These are phyloP conservation scores for Thecamonas trahens DNA, from an alignment of 78 protist species.

Conservation along the genomic window DNA sequence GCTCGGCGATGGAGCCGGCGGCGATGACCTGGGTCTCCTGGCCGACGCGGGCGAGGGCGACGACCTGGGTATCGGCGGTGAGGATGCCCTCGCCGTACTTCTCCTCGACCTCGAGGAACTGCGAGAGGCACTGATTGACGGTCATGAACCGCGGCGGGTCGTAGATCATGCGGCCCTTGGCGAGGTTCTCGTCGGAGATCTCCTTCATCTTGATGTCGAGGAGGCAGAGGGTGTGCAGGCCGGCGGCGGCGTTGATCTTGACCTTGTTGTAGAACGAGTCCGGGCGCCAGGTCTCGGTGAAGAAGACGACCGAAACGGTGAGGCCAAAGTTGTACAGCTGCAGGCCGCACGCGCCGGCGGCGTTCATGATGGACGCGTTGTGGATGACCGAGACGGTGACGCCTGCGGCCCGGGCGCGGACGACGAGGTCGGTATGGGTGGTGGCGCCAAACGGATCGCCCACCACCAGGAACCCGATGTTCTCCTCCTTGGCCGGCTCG, in stretches of 20 bases:
- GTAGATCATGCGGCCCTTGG: constrained; percentile 74
- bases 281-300: constrained; percentile 89
- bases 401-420: constrained; percentile 55
- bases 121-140: constrained; percentile 68
- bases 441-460: constrained; percentile 98
- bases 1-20: constrained; percentile 61
- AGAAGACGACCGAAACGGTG: constrained; percentile 88
- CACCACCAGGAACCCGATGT: constrained; percentile 94
- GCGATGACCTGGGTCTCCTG: constrained; percentile 59
- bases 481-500: constrained; percentile 36
- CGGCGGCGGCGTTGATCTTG: constrained; percentile 46
- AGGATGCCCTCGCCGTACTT: constrained; percentile 1
- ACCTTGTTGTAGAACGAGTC: constrained; percentile 86
- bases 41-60: constrained; percentile 93
- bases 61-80: constrained; percentile 36
- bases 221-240: constrained; percentile 95
- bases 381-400: constrained; percentile 76
- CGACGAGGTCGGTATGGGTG: constrained; percentile 90
- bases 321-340: constrained; percentile 95
- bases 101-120: constrained; percentile 79
- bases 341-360: constrained; percentile 95
- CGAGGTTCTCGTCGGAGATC: constrained; percentile 68
- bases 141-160: constrained; percentile 98
- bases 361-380: constrained; percentile 99
- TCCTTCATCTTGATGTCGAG: constrained; percentile 98